Evolutionary conservation across 2,329 filamentous ascomycete species (phyloP).

Genomic region (Fusarium sp.): DNA sequence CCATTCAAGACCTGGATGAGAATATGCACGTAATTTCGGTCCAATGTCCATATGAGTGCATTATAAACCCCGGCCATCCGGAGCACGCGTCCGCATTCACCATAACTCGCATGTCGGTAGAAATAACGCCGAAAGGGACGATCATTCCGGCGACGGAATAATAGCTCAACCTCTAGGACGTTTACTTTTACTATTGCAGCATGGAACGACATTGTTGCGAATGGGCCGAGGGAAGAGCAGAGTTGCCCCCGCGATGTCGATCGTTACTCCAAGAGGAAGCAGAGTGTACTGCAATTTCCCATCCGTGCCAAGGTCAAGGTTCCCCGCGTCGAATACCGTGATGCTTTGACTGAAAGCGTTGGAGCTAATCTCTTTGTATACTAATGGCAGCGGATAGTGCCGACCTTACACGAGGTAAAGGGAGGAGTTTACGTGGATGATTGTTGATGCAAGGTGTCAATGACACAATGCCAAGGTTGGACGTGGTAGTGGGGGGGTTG

Average conservation of each 20-base stretch:
- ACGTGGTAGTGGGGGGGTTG: neutral
- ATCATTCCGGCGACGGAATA: neutral
- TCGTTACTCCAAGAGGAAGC: constrained; percentile 1
- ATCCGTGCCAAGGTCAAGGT: neutral
- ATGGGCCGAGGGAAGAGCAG: neutral
- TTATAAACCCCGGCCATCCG: neutral
- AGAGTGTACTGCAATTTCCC: constrained; percentile 19
- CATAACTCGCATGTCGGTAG: constrained; percentile 22
- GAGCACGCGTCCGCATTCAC: constrained; percentile 9
- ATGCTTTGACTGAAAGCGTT: constrained; percentile 3
- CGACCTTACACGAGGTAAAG: neutral
- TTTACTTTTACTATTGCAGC: neutral
- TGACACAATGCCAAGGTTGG: neutral
- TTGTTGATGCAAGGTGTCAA: neutral
- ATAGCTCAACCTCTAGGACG: neutral
- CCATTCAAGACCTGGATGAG: constrained; percentile 31
- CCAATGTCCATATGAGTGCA: constrained; percentile 24
- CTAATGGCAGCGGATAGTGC: neutral
- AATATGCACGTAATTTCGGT: constrained; percentile 36
- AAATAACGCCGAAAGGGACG: constrained; percentile 7
- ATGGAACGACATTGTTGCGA: neutral
- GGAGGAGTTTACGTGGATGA: neutral
- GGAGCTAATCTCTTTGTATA: neutral
- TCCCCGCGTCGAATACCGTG: constrained; percentile 2
- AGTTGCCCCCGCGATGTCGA: neutral